Base-by-base conservation (phyloP, 1,284 basidiomycete species). In the Ceratobasidium sp. region DNA sequence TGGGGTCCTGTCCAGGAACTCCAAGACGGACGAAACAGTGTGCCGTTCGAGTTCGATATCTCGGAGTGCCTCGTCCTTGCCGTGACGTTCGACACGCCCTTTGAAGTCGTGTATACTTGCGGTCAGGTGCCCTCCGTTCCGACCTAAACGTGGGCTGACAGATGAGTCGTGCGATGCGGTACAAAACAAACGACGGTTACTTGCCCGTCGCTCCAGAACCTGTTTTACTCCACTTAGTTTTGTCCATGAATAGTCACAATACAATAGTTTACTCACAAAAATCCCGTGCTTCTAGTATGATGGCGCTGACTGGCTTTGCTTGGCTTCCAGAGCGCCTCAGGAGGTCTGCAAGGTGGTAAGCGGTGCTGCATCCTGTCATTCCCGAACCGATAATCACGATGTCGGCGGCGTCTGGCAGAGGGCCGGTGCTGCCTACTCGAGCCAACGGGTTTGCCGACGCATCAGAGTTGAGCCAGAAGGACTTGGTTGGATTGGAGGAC, bases 161-260 rank as follows among this genome's bases (percentile, higher is more conserved):
- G 49, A 19, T 51, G 6, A 51, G 15, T 19, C 19, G 15, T 44
- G 40, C 49, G 54, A 22, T 37, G 25, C 40, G 15, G 3, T 32
- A 29, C 22, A 37, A 69, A 54, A 44, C 9, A 61, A 62, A 29
- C 25, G 7, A 49, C 22, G 17, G 57, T 76, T 68, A 80, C 83
- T 68, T 77, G 91, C 92, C 92, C 65, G 92, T 95, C 32, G 93
- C 93, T n/a, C 92, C 93, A 46, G 91, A 90, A 82, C 92, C 93
- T 94, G 22, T 17, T 29, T 22, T 15, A 59, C 32, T 29, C 7
- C 37, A 40, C 37, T 57, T 64, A 64, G 64, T 70, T 8, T 25
- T 22, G 8, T 22, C 9, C 25, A 43, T 32, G 40, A 62, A 13
- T 29, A 32, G 40, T 43, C 7, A 25, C 22, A 43, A 43, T 43